Evolutionary conservation across 192 early-diverging fungal genomes (phyloP).

Genomic region (Diversispora epigaea): DNA sequence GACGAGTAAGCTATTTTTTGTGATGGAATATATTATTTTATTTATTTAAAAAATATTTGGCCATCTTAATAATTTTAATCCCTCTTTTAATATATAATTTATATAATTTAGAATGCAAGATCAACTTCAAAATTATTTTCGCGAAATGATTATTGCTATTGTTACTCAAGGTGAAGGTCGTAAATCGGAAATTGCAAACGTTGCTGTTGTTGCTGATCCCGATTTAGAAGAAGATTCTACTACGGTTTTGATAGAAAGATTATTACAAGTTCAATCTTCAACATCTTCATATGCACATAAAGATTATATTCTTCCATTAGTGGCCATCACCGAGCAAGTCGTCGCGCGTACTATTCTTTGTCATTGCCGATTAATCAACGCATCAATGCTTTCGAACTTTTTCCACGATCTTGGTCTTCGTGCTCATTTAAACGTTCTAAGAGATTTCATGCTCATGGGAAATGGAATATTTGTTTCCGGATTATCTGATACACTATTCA

Average conservation of each 20-base stretch:
- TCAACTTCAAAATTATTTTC: slow-evolving; percentile 13
- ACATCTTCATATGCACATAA: slow-evolving; percentile 1
- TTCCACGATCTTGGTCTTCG: slow-evolving; percentile 47
- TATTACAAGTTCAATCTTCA: slow-evolving; percentile 5
- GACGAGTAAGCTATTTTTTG: slow-evolving; percentile 13
- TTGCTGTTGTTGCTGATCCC: neutral
- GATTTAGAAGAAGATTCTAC: slow-evolving; percentile 10
- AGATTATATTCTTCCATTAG: slow-evolving; percentile 26
- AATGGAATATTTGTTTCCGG: slow-evolving; percentile 46
- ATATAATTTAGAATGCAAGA: slow-evolving; percentile 29
- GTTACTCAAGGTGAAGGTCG: slow-evolving; percentile 12
- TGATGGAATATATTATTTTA: neutral
- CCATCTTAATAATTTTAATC: neutral
- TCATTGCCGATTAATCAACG: slow-evolving; percentile 39
- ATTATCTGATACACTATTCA: slow-evolving; percentile 41
- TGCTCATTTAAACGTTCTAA: slow-evolving; percentile 43
- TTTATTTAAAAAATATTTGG: neutral
- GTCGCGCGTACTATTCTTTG: neutral
- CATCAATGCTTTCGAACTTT: slow-evolving; percentile 49
- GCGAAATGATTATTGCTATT: slow-evolving; percentile 9
- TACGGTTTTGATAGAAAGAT: neutral
- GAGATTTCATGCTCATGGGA: slow-evolving; percentile 43
- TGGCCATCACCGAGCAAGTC: slow-evolving; percentile 12
- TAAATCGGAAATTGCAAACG: neutral
- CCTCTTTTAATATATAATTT: neutral